Evolutionary conservation across 1,139 yeast genomes (phyloP), one percentile per base, ranked within the genome.

Genomic region (Sugiyamaella japonica): DNA sequence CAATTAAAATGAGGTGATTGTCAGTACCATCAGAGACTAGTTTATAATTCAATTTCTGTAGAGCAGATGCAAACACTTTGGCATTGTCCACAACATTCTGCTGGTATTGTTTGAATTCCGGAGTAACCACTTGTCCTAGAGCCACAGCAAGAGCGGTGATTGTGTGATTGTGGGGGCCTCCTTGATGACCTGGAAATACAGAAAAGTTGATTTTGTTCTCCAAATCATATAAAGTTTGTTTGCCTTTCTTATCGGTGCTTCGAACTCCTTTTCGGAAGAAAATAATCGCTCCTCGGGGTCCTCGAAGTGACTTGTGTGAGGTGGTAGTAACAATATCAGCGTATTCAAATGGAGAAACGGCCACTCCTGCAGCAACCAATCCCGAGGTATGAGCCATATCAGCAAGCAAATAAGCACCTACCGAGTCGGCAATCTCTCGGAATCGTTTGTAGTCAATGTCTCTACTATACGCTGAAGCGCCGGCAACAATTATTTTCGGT

Each of bases 341-440:
- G 74, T 87, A 88, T 72, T 89, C 91, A 75, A 93, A 93, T 58
- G 99, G 99, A 56, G 96, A 86, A 70, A 96, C 96, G 59, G 89
- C 89, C 57, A 91, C 98, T 64, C 96, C 96, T 58, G 98, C 96
- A 58, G 98, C 96, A 60, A 93, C 82, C 65, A 93, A 80, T 70
- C 99, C 98, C 32, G 97, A 89, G 65, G 93, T 93, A 75, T 93
- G 99, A 45, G 99, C 98, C 98, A 93, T 93, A 74, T 93, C 99
- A 59, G 89, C 95, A 75, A 93, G 84, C 66, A 93, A 81, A 76
- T 91, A 93, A 54, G 98, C 98, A 69, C 97, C 97, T 65, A 90
- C 96, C 68, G 84, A 85, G 76, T 93, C 97, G 59, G 99, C 97
- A 66, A 93, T 91, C 75, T 86, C 89, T 72, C 96, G 84, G 96